A percentile compares a stretch with the other conserved stretches of the same genome.
Evolutionary conservation across 2,329 filamentous ascomycete genomes (phyloP).

Genomic region (Gliomastix tumulicola): DNA sequence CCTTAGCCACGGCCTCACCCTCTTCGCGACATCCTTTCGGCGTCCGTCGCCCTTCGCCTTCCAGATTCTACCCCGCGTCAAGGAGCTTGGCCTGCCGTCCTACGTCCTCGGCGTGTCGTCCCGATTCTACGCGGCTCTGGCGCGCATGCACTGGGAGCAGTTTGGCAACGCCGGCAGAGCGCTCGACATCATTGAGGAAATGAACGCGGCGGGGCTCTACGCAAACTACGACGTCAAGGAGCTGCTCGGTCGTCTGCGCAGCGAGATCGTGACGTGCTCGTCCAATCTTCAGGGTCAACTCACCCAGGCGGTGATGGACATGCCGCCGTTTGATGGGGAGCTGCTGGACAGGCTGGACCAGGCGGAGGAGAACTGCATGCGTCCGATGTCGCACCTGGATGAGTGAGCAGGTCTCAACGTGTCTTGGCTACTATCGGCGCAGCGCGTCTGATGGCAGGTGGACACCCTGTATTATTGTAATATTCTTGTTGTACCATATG

Average conservation of each 20-base stretch:
- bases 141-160: conserved; percentile 54
- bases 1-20: conserved; percentile 47
- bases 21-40: conserved; percentile 50
- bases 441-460: too few relatives aligned
- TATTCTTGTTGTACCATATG: too few relatives aligned
- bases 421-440: too few relatives aligned
- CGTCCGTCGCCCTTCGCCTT: conserved; percentile 52
- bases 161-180: conserved; percentile 51
- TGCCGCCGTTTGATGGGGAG: conserved; percentile 22
- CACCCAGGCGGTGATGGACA: conserved; percentile 29
- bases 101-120: conserved; percentile 68
- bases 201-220: conserved; percentile 55
- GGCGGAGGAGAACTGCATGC: too few relatives aligned
- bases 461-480: too few relatives aligned
- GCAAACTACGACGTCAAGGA: conserved; percentile 33
- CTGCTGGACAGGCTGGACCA: conserved; percentile 15
- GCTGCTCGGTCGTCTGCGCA: conserved; percentile 19
- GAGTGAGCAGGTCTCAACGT: too few relatives aligned
- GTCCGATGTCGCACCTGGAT: too few relatives aligned
- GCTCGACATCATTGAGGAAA: conserved; percentile 53
- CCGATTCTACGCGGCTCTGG: conserved; percentile 61
- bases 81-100: conserved; percentile 59
- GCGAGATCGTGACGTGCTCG: conserved; percentile 23
- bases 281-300: conserved; percentile 28
- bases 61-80: conserved; percentile 58